Base-by-base conservation (phyloP, 2,329 filamentous ascomycete species). In the Pyricularia grisea region DNA sequence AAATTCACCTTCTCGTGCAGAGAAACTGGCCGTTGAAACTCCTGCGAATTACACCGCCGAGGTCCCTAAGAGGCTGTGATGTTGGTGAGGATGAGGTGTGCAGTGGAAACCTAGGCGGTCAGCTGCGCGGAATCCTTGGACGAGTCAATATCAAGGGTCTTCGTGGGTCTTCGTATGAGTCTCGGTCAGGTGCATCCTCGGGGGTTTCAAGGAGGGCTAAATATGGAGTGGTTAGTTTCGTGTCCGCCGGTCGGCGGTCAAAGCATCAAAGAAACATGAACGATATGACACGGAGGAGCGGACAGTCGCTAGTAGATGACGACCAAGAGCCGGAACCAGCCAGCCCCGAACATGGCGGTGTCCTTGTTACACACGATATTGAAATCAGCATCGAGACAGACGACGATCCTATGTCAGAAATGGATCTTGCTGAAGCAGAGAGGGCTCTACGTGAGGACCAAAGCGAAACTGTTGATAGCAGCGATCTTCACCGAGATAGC, bases 1-100 rank as follows among this genome's bases (percentile, higher is more conserved):
- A 67, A 17, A 65, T 71, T 30, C 70, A 69, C 14, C 58, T 30
- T 23, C 65, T 66, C 33, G 65, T 25, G 27, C n/a, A 50, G 65
- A n/a, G 65, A 17, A 55, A 12, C 14, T 42, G 65, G 36, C 36
- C 65, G 33, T 10, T 30, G 10, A n/a, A 28, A 14, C 33, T 25
- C 17, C 33, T 28, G n/a, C 65, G 27, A 3, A 17, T 50, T 10
- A 25, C 50, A 25, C 23, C 65, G 36, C 27, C 23, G 7, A 61
- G 58, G n/a, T 25, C 58, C 3, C n/a, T 10, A 61, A 30, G 30
- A 30, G 58, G n/a, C 6, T 9, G 20, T 25, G 11, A 4, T 36
- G 2, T 20, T 7, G 14, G 25, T 20, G 28, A 10, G 23, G 12
- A 66, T 25, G 33, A 20, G 33, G 42, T 20, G 33, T 25, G 23